A percentile compares a stretch with the other conserved stretches of the same genome.
These are phyloP conservation scores for Cucumis sativus DNA, from an alignment of 306 rosid genomes.

Conservation along the genomic window DNA sequence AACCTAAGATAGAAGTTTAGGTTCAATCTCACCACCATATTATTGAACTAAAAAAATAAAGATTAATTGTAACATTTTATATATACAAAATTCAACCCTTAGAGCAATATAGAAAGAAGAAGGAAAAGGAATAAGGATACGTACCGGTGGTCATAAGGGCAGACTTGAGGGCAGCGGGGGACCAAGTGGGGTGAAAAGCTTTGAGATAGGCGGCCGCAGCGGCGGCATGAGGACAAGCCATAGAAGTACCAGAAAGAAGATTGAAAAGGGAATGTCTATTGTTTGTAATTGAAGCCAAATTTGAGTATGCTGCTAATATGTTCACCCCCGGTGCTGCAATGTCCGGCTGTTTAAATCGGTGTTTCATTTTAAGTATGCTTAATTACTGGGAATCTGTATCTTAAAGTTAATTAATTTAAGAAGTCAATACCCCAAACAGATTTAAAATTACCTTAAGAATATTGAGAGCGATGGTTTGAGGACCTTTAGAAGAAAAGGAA, in stretches of 20 bases:
- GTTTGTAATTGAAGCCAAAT: slow-evolving; percentile 29
- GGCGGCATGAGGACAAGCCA: slow-evolving; percentile 76
- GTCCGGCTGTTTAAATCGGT: slow-evolving; percentile 41
- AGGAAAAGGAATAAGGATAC: slow-evolving; percentile 16
- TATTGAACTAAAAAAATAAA: too few relatives aligned
- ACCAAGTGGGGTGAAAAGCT: slow-evolving; percentile 80
- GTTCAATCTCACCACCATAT: too few relatives aligned
- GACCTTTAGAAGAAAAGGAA: slow-evolving; percentile 74
- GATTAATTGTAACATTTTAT: too few relatives aligned
- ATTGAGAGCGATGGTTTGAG: slow-evolving; percentile 29
- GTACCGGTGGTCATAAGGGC: slow-evolving; percentile 85
- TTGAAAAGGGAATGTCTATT: slow-evolving; percentile 28
- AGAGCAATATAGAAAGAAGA: slow-evolving; percentile 1
- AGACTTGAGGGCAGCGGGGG: slow-evolving; percentile 86
- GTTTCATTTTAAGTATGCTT: too few relatives aligned
- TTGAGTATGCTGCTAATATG: slow-evolving; percentile 60
- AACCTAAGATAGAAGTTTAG: too few relatives aligned
- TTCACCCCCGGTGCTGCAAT: slow-evolving; percentile 65
- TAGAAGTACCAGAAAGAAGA: slow-evolving; percentile 71
- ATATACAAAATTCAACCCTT: too few relatives aligned
- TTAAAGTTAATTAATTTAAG: too few relatives aligned
- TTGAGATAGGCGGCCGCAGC: slow-evolving; percentile 71
- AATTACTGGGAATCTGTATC: too few relatives aligned
- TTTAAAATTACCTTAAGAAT: slow-evolving; percentile 32
- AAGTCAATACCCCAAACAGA: too few relatives aligned